phyloP scores from a whole-genome alignment of 768 basidiomycete species.

The Paxillus rubicundulus region DNA sequence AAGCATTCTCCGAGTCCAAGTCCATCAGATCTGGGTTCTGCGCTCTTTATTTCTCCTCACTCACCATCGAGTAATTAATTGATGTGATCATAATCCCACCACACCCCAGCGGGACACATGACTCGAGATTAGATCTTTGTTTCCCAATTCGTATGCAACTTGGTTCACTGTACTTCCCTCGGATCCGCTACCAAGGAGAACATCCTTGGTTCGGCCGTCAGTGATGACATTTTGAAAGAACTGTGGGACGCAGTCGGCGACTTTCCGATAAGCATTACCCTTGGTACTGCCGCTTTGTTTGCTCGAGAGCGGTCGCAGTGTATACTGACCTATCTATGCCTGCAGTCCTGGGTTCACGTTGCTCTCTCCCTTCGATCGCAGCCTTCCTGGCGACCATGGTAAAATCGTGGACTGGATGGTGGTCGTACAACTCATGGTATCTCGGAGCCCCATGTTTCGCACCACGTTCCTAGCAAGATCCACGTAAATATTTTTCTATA shows the following conservation, averaged over 20 bases:
- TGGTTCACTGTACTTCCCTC: slow-evolving; percentile 62
- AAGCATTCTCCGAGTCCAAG: slow-evolving; percentile 93
- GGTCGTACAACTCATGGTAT: slow-evolving; percentile 86
- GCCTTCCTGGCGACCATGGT: slow-evolving; percentile 74
- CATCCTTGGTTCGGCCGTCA: slow-evolving; percentile 58
- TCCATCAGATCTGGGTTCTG: slow-evolving; percentile 84
- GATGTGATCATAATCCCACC: too few relatives aligned
- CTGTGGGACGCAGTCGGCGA: slow-evolving; percentile 88
- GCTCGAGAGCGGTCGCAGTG: neutral
- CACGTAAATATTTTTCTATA: slow-evolving; percentile 48
- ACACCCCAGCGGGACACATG: slow-evolving; percentile 92
- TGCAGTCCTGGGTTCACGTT: slow-evolving; percentile 95
- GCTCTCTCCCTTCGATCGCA: slow-evolving; percentile 86
- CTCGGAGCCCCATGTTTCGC: slow-evolving; percentile 89
- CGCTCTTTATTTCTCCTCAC: slow-evolving; percentile 52
- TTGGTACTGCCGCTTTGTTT: slow-evolving; percentile 45
- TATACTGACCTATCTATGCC: slow-evolving; percentile 4
- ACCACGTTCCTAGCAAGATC: slow-evolving; percentile 94
- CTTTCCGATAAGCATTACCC: slow-evolving; percentile 72
- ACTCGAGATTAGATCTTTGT: slow-evolving; percentile 96
- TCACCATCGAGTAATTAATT: too few relatives aligned
- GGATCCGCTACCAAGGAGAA: slow-evolving; percentile 68
- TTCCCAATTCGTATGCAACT: slow-evolving; percentile 79
- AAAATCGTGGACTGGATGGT: slow-evolving; percentile 77
- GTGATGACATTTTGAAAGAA: slow-evolving; percentile 66